A percentile compares a stretch with the other conserved stretches of the same genome.
phyloP scores from a whole-genome alignment of 139 green algal species.

The Limnomonas spitsbergensis region DNA sequence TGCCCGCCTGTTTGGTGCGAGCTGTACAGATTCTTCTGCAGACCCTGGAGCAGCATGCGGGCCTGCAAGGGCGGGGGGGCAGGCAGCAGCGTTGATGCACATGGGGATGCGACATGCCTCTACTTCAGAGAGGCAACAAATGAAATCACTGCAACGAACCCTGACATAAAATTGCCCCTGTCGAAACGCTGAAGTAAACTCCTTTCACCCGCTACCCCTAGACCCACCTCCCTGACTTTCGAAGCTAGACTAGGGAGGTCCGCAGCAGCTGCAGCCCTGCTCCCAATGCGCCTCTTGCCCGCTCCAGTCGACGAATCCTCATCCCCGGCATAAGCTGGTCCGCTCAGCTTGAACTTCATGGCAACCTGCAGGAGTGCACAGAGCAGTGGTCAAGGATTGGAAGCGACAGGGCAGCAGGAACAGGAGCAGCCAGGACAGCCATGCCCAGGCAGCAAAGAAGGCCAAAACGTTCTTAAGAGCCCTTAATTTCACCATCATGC shows the following conservation, averaged over 20 bases:
- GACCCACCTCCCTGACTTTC: not conserved
- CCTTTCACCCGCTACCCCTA: no score
- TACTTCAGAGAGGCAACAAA: no score
- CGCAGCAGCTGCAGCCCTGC: not conserved
- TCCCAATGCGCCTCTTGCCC: no score
- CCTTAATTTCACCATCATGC: no score
- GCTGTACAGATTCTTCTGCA: not conserved
- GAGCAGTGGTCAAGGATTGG: not conserved
- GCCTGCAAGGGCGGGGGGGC: not conserved
- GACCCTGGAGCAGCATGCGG: not conserved
- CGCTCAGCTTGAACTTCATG: constrained; percentile 28
- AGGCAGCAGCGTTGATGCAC: no score
- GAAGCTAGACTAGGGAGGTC: not conserved
- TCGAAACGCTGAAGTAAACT: no score
- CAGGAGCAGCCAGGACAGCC: no score
- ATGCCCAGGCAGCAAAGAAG: no score
- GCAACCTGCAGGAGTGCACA: constrained; percentile 22
- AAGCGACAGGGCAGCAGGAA: not conserved
- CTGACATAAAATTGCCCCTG: no score
- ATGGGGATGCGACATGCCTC: no score
- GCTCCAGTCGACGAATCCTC: not conserved
- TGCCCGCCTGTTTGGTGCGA: not conserved
- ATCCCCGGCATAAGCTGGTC: constrained; percentile 35
- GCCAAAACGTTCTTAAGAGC: no score
- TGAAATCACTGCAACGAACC: no score